These are phyloP conservation scores for Lachancea cidri DNA, from an alignment of 805 yeast genomes.

Conservation along the genomic window DNA sequence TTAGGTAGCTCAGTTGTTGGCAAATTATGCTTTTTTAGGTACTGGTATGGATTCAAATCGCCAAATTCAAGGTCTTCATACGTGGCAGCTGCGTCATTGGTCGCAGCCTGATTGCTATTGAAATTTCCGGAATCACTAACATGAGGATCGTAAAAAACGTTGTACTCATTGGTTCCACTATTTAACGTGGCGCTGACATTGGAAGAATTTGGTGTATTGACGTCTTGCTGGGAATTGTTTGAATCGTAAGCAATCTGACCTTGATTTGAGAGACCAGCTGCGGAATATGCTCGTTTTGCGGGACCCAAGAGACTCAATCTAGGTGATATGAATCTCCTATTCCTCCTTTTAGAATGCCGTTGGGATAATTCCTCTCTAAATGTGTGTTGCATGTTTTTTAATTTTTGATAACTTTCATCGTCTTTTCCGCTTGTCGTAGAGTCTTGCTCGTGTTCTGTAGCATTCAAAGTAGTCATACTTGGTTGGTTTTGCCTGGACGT, in stretches of 20 bases:
- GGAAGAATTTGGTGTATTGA: slow-evolving; percentile 6
- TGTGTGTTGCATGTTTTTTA: slow-evolving; percentile 22
- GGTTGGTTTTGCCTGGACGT: slow-evolving; percentile 19
- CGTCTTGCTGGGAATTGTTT: slow-evolving; percentile 6
- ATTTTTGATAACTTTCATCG: slow-evolving; percentile 16
- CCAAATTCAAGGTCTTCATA: slow-evolving; percentile 31
- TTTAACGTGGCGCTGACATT: neutral
- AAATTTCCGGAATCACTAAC: neutral
- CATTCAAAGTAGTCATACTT: slow-evolving; percentile 24
- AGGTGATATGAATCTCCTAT: slow-evolving; percentile 23
- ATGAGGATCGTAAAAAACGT: slow-evolving; percentile 8
- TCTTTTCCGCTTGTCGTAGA: slow-evolving; percentile 4
- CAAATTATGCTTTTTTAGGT: slow-evolving; percentile 33
- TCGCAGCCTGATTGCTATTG: neutral
- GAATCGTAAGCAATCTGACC: slow-evolving; percentile 6
- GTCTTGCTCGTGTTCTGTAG: slow-evolving; percentile 9
- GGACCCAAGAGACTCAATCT: slow-evolving; percentile 27
- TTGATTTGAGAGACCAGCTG: slow-evolving; percentile 8
- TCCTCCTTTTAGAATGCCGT: slow-evolving; percentile 23
- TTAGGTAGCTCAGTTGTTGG: slow-evolving; percentile 36
- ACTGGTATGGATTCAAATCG: slow-evolving; percentile 38
- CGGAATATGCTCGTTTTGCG: slow-evolving; percentile 28
- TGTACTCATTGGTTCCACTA: slow-evolving; percentile 4
- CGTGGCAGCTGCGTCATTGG: neutral
- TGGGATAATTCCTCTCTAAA: slow-evolving; percentile 24